Percentiles rank a stretch among this genome's conserved stretches.
phyloP scores from a whole-genome alignment of 2,329 filamentous ascomycete species.

The Chaetomiaceae sp. region DNA sequence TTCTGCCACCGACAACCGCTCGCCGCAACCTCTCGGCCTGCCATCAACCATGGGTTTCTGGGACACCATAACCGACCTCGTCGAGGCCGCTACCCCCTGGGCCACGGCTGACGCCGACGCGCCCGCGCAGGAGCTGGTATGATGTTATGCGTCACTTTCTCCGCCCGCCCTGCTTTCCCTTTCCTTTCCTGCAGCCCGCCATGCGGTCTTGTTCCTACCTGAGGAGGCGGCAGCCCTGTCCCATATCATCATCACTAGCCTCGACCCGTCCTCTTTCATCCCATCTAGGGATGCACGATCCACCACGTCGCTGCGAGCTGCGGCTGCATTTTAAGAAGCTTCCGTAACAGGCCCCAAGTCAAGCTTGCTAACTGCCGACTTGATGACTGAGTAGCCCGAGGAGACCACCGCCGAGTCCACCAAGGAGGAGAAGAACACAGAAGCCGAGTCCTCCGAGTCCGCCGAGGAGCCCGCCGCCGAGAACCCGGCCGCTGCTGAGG shows the following conservation, averaged over 20 bases:
- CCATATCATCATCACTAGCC: no score
- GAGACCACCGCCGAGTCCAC: slow-evolving; percentile 29
- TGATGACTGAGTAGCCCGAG: slow-evolving; percentile 31
- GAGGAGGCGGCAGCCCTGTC: neutral
- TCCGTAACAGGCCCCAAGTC: no score
- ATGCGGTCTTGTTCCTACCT: no score
- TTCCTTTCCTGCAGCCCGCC: neutral
- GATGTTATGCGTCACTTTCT: slow-evolving; percentile 18
- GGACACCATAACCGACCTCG: slow-evolving; percentile 57
- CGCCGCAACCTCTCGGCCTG: slow-evolving; percentile 28
- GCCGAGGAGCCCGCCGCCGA: slow-evolving; percentile 51
- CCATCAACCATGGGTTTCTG: slow-evolving; percentile 57
- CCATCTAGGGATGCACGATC: neutral
- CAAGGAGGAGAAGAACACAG: slow-evolving; percentile 18
- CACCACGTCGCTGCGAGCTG: no score
- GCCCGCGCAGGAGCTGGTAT: slow-evolving; percentile 53
- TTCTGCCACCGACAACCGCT: slow-evolving; percentile 22
- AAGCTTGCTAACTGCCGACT: no score
- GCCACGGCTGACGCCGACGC: slow-evolving; percentile 59
- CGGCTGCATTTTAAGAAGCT: no score
- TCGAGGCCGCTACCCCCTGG: slow-evolving; percentile 61
- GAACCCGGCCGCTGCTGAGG: slow-evolving; percentile 54
- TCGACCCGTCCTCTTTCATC: neutral
- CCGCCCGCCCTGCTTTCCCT: neutral
- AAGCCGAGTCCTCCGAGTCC: slow-evolving; percentile 15